These are phyloP conservation scores for Neofusicoccum laricinum DNA, from an alignment of 2,329 filamentous ascomycete species.

Conservation along the genomic window DNA sequence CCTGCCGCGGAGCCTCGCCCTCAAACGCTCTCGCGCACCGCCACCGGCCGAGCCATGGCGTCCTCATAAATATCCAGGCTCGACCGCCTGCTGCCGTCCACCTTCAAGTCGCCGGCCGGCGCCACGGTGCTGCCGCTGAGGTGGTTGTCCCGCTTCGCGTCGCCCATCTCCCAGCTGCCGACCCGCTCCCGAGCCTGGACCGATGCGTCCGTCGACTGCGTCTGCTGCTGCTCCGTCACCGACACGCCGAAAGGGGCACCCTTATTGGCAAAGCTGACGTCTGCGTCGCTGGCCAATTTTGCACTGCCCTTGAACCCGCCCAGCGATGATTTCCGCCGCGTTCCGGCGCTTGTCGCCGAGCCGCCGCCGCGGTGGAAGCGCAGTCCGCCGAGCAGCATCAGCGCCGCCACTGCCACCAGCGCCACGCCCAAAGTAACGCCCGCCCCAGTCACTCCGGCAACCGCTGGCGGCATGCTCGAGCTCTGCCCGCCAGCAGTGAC, in stretches of 20 bases:
- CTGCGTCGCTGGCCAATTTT: constrained; percentile 55
- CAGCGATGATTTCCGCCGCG: constrained; percentile 33
- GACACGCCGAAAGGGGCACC: constrained; percentile 3
- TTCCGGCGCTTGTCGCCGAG: constrained; percentile 19
- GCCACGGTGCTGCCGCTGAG: neutral
- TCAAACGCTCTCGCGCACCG: constrained; percentile 50
- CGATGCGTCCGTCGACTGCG: constrained; percentile 31
- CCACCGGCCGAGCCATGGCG: constrained; percentile 41
- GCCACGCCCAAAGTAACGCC: constrained; percentile 49
- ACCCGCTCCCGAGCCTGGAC: constrained; percentile 50
- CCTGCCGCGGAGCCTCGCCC: constrained; percentile 10
- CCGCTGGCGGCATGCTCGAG: constrained; percentile 32
- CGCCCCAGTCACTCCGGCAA: constrained; percentile 57
- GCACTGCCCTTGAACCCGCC: constrained; percentile 56
- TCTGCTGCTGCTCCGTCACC: constrained; percentile 28
- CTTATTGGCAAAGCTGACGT: constrained; percentile 42
- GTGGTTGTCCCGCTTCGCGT: constrained; percentile 18
- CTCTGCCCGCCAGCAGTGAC: neutral
- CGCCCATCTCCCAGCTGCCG: constrained; percentile 57
- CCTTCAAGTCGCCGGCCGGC: constrained; percentile 26
- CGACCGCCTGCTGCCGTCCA: constrained; percentile 31
- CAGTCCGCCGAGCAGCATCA: constrained; percentile 44
- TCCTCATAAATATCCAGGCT: constrained; percentile 48
- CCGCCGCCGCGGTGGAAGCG: constrained; percentile 40
- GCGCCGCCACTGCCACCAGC: constrained; percentile 40